Conservation (phyloP, 2,329 filamentous ascomycete genomes). For the Exophiala viscosa region DNA sequence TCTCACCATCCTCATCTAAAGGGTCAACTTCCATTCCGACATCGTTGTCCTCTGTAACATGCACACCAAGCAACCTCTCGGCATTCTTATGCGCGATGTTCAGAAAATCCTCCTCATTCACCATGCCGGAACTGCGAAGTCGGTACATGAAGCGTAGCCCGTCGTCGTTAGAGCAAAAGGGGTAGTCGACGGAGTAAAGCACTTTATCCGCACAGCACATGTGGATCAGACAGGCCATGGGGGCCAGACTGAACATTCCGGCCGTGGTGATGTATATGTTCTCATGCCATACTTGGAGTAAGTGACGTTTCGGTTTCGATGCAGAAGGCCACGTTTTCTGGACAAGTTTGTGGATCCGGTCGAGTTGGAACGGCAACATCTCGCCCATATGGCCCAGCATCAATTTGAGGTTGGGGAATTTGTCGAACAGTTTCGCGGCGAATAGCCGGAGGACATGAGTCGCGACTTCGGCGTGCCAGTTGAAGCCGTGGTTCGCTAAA, state of each 20-base stretch:
- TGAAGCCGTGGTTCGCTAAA: conserved; percentile 19
- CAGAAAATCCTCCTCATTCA: conserved; percentile 49
- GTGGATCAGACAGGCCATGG: conserved; percentile 42
- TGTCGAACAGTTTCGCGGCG: conserved; percentile 54
- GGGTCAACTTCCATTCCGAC: conserved; percentile 11
- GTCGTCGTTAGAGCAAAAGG: conserved; percentile 50
- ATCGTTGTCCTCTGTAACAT: conserved; percentile 11
- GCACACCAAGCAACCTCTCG: conserved; percentile 41
- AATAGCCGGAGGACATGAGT: conserved; percentile 44
- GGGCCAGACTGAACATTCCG: conserved; percentile 50
- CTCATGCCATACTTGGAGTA: conserved; percentile 51
- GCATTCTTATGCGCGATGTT: conserved; percentile 52
- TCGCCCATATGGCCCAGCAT: conserved; percentile 53
- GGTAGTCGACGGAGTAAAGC: conserved; percentile 58
- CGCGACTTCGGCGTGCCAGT: conserved; percentile 38
- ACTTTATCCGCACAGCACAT: conserved; percentile 45
- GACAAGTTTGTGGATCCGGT: conserved; percentile 35
- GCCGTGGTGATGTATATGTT: conserved; percentile 59
- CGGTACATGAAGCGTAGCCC: conserved; percentile 49
- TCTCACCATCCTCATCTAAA: not conserved
- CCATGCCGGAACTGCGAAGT: conserved; percentile 48
- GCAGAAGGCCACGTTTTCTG: conserved; percentile 25
- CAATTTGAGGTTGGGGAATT: conserved; percentile 53
- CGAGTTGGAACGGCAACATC: conserved; percentile 53
- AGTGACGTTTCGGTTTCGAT: conserved; percentile 25